Evolutionary conservation across 2,329 filamentous ascomycete genomes (phyloP), one percentile per base, ranked within the genome.

Genomic region (Ophiostoma tasmaniense): DNA sequence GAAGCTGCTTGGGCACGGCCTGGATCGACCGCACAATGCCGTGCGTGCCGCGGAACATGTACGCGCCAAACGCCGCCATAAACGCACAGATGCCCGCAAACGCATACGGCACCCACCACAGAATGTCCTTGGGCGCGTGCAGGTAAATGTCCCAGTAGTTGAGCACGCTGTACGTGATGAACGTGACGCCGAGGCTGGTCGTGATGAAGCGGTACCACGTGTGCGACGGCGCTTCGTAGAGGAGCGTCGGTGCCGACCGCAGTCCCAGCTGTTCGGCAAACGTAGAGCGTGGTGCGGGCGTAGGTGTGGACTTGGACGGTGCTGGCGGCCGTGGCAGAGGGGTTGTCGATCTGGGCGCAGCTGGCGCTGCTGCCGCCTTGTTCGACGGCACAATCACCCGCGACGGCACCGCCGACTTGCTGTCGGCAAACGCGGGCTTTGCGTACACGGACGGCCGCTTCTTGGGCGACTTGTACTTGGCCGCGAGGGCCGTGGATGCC

Each of bases 221-320:
- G 74, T 90, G 88, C 0, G 87, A 87, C 17, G 87, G 86, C 1
- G 85, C 84, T 74, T 88, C 81, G 79, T 90, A 92, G 61, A 92
- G 80, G 2, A 85, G 77, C 8, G 89, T 87, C 5, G 84, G 81
- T 1, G 81, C 78, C n/a, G 81, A 75, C 71, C 85, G 84, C 70
- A 80, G 79, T 17, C 85, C 84, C 50, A 91, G 81, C 70, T 81
- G 83, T 71, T 83, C 82, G 74, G 82, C 81, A 77, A 83, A 87
- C 68, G 45, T 28, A 2, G 35, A 45, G 37, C 37, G 64, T 2
- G 64, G 64, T 2, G 37, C 20, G 3, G 33, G 20, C n/a, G 28
- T 33, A 33, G 30, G 14, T 2, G 61, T 8, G 13, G 61, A 7
- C 1, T 33, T 17, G 3, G 28, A 14, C 17, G 55, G 55, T 14